A percentile compares a stretch with the other conserved stretches of the same genome.
Conservation (phyloP, 768 basidiomycete species). For the Boletales sp. region DNA sequence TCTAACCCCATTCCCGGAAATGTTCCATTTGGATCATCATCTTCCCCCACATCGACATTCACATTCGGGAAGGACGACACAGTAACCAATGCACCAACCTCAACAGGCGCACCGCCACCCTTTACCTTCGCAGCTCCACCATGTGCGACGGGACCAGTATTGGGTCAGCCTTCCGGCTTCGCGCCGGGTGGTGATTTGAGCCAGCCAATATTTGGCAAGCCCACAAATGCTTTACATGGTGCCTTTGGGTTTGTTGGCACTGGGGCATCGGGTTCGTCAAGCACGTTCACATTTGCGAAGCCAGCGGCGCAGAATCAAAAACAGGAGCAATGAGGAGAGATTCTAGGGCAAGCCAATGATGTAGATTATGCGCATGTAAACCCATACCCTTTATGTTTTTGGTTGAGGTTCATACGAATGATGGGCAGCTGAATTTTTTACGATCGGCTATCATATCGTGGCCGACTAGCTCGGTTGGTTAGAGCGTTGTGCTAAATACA, state of each 20-base stretch:
- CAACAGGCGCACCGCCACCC: slow-evolving; percentile 18
- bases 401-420: too few relatives aligned
- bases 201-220: slow-evolving; percentile 13
- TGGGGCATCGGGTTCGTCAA: slow-evolving; percentile 8
- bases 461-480: slow-evolving; percentile 33
- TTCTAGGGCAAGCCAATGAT: slow-evolving; percentile 1
- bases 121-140: slow-evolving; percentile 16
- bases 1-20: slow-evolving; percentile 1
- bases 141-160: slow-evolving; percentile 1
- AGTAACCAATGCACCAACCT: not conserved
- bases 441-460: not conserved
- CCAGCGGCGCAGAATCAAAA: slow-evolving; percentile 29
- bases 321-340: slow-evolving; percentile 28
- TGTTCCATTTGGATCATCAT: slow-evolving; percentile 3
- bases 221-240: slow-evolving; percentile 19
- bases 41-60: slow-evolving; percentile 7
- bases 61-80: slow-evolving; percentile 17
- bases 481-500: slow-evolving; percentile 34
- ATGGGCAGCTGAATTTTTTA: too few relatives aligned
- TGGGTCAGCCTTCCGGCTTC: slow-evolving; percentile 8
- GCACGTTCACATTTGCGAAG: slow-evolving; percentile 25
- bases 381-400: too few relatives aligned
- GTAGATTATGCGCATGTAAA: slow-evolving; percentile 14
- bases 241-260: slow-evolving; percentile 33
- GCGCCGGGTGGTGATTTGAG: slow-evolving; percentile 3